Evolutionary conservation across 2,329 filamentous ascomycete species (phyloP), one percentile per base, ranked within the genome.

Genomic region (Cercospora sesami): DNA sequence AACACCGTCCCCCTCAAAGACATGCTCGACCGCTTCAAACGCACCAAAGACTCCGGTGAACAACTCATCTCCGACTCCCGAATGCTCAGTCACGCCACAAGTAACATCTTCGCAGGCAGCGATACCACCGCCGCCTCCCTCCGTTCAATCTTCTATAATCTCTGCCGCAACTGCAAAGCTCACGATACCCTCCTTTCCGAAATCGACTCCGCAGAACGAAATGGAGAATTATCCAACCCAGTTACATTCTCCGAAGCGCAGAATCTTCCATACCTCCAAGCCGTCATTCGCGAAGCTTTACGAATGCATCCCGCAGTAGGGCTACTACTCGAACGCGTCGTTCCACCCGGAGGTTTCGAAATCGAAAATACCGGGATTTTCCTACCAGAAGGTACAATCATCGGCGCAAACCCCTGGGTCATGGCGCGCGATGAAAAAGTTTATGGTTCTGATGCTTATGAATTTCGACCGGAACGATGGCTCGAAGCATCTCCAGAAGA

Each of bases 301-400:
- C 77, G 82, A 76, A 81, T 70, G 79, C 80, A 83, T 69, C 81
- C 81, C 5, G 79, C 82, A 0, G 78, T 80, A 0, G 81, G 82
- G 0, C 74, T 80, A 51, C 75, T 73, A 5, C 72, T 83, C 3
- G 79, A 79, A n/a, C 74, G 81, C 8, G 75, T 80, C 1, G 77
- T 78, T 0, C 81, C 82, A 2, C 63, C 73, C 5, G 78, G 77
- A 9, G 82, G 81, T 6, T 71, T 76, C 7, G 73, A 73, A 18
- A 76, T 83, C 48, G 77, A 76, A 42, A 8, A 8, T 42, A 42
- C 16, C 66, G 75, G 78, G 36, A 66, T 75, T 23, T 76, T 73
- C 62, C 67, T 81, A 3, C 78, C 78, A 1, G 76, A 69, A 6
- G 74, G 76, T 5, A 73, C 72, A 7, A 68, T 73, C 14, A 74